Base-by-base conservation (phyloP, 1,284 basidiomycete species). In the Tilletia walkeri region DNA sequence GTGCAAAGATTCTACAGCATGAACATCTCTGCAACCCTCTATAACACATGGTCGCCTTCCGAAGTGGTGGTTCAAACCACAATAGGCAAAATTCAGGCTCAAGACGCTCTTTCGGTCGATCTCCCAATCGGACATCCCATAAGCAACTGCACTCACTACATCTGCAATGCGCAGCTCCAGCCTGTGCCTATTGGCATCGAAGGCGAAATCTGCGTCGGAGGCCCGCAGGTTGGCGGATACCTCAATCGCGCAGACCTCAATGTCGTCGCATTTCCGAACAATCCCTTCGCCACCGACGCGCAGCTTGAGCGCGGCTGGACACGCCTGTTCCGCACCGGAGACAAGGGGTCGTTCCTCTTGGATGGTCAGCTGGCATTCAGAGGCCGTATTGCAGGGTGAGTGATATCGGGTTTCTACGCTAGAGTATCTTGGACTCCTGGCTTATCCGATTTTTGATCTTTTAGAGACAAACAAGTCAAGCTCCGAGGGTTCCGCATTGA, bases 141-240 rank as follows among this genome's bases (percentile, higher is more conserved):
- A 12, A n/a, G 1, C 47, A 49, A 49, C 47, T 49, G 47, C 47
- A 49, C 12, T 49, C 47, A 49, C 47, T 49, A 49, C 47, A 49
- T 49, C 47, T 49, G 47, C 47, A n/a, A 49, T n/a, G 47, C 47
- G 10, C 47, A 49, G n/a, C 10, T 49, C 12, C 47, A 49, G 47
- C 47, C 47, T n/a, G 47, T 49, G 10, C 47, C 47, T 49, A 12
- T 49, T n/a, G 47, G 47, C n/a, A 49, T 49, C 47, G 47, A 49
- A 49, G 47, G 47, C n/a, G 47, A 49, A 49, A 49, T 49, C 47
- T 49, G 47, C 47, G 47, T 49, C 47, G 47, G 47, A 49, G 47
- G 47, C n/a, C 47, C 47, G n/a, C 47, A 49, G 47, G 47, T 49
- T 49, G 47, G 47, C 47, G 12, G 47, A 49, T 49, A 49, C 47